phyloP scores from a whole-genome alignment of 106 monocot species.

The Amphibolis antarctica region DNA sequence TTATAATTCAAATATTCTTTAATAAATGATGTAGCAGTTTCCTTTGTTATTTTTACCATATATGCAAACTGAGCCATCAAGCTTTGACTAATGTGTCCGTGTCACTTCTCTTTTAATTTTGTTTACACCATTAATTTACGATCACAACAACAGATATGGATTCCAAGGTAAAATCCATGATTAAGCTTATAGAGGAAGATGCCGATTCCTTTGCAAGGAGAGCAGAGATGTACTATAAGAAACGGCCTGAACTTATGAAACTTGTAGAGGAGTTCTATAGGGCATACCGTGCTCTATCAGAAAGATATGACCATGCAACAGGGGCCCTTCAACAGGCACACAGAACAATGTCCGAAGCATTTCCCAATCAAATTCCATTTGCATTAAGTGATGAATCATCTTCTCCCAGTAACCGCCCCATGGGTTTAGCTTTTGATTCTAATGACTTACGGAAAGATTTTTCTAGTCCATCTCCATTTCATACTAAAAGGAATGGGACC shows the following conservation, averaged over 20 bases:
- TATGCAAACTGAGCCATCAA: too few relatives aligned
- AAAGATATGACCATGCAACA: slow-evolving; percentile 90
- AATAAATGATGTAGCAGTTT: too few relatives aligned
- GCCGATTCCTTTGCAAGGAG: slow-evolving; percentile 87
- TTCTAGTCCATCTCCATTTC: slow-evolving; percentile 7
- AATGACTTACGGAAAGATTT: slow-evolving; percentile 27
- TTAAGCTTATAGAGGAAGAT: slow-evolving; percentile 91
- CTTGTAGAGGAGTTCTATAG: slow-evolving; percentile 89
- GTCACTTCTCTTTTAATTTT: neutral
- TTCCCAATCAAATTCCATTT: slow-evolving; percentile 70
- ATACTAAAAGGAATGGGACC: slow-evolving; percentile 13
- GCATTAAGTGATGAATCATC: slow-evolving; percentile 52
- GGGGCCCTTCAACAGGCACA: slow-evolving; percentile 87
- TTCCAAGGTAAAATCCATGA: slow-evolving; percentile 71
- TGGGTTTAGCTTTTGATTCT: slow-evolving; percentile 12
- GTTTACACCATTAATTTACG: neutral
- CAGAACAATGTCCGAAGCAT: slow-evolving; percentile 65
- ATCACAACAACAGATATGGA: slow-evolving; percentile 72
- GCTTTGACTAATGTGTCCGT: neutral
- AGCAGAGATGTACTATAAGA: slow-evolving; percentile 97
- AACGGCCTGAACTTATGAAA: slow-evolving; percentile 91
- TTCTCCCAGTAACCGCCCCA: slow-evolving; percentile 31
- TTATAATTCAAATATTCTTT: too few relatives aligned
- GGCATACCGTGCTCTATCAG: slow-evolving; percentile 90
- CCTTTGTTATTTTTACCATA: too few relatives aligned